These are phyloP conservation scores for Lichtheimia hyalospora DNA, from an alignment of 371 early-diverging fungal species.

Conservation along the genomic window DNA sequence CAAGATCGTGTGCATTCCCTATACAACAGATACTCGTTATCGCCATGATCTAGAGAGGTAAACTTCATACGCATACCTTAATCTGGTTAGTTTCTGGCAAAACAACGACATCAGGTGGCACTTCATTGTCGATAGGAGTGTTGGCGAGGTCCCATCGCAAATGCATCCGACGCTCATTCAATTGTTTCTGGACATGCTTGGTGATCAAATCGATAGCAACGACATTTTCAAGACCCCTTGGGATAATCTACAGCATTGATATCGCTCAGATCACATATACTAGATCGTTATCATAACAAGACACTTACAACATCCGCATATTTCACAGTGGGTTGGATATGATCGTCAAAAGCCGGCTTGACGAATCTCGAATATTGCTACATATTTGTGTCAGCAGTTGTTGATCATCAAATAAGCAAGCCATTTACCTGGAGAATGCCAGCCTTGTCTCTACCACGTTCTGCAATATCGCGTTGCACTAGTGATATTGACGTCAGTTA, in stretches of 20 bases:
- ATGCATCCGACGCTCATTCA: conserved; percentile 69
- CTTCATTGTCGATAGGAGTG: conserved; percentile 32
- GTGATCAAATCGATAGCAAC: conserved; percentile 91
- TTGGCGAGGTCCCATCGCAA: conserved; percentile 66
- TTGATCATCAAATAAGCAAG: background rate
- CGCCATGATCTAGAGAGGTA: no score
- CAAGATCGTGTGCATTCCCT: conserved; percentile 85
- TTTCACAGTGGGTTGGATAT: conserved; percentile 86
- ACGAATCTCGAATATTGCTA: conserved; percentile 88
- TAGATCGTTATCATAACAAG: no score
- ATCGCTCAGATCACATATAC: no score
- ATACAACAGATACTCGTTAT: background rate
- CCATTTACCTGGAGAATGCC: conserved; percentile 72
- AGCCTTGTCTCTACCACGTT: conserved; percentile 81
- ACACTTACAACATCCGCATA: conserved; percentile 78
- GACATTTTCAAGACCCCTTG: conserved; percentile 86
- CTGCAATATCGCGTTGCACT: conserved; percentile 88
- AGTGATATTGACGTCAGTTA: background rate
- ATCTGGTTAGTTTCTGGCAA: conserved; percentile 70
- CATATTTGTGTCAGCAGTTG: background rate
- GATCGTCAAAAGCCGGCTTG: conserved; percentile 89
- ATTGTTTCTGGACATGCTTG: conserved; percentile 81
- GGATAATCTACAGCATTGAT: conserved; percentile 66
- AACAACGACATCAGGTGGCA: conserved; percentile 55
- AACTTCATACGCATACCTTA: conserved; percentile 26